phyloP scores from a whole-genome alignment of 2,329 filamentous ascomycete genomes.

The Thelonectria discophora region DNA sequence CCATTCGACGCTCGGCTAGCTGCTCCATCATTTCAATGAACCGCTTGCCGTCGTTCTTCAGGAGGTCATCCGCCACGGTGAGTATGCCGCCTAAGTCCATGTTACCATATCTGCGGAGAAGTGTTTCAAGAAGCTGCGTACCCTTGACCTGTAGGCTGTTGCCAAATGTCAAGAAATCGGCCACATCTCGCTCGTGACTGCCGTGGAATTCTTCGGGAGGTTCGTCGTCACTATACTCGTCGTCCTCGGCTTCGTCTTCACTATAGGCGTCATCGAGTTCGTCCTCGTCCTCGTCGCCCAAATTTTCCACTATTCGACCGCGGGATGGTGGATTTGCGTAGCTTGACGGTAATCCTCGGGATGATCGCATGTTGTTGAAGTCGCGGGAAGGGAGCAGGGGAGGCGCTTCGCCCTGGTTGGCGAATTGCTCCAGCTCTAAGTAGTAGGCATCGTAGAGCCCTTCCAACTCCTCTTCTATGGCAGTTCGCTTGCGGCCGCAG shows the following conservation, averaged over 20 bases:
- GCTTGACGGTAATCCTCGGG: conserved; percentile 65
- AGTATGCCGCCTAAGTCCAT: conserved; percentile 86
- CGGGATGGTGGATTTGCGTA: conserved; percentile 74
- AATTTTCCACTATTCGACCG: conserved; percentile 76
- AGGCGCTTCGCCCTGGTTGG: conserved; percentile 78
- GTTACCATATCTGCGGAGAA: conserved; percentile 57
- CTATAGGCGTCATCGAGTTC: conserved; percentile 61
- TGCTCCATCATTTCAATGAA: conserved; percentile 99
- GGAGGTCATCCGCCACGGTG: conserved; percentile 95
- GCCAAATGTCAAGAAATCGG: conserved; percentile 96
- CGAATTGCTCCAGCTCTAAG: conserved; percentile 96
- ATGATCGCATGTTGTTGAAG: conserved; percentile 66
- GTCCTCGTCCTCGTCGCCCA: conserved; percentile 64
- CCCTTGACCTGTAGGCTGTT: conserved; percentile 95
- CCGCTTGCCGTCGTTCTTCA: conserved; percentile 99
- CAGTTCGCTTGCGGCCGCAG: conserved; percentile 93
- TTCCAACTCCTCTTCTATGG: conserved; percentile 97
- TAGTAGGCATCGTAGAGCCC: conserved; percentile 99
- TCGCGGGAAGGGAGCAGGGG: conserved; percentile 65
- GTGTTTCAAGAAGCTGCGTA: conserved; percentile 60
- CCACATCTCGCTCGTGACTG: conserved; percentile 70
- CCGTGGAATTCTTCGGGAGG: conserved; percentile 74
- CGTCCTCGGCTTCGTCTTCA: conserved; percentile 65
- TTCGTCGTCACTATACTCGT: conserved; percentile 72
- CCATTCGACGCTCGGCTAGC: conserved; percentile 95